Conservation (phyloP, 768 basidiomycete species). For the Dioszegia aurantiaca region DNA sequence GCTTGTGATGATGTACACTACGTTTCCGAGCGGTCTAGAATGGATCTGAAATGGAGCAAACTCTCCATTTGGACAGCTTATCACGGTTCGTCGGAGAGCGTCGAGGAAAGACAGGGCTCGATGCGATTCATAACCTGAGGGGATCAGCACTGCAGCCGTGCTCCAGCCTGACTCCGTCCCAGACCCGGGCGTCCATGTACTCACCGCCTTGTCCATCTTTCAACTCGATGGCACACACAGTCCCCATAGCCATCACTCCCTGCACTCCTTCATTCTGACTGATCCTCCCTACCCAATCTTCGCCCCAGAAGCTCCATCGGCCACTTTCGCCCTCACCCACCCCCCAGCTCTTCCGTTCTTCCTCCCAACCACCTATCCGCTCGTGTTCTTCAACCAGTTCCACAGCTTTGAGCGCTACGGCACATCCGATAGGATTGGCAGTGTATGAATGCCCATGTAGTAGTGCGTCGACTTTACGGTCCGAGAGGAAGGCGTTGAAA, state of each 20-base stretch:
- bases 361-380: conserved; percentile 57
- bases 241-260: conserved; percentile 82
- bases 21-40: conserved; percentile 79
- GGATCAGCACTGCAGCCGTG: no score
- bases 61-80: conserved; percentile 17
- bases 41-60: conserved; percentile 68
- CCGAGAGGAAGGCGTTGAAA: conserved; percentile 73
- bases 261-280: conserved; percentile 62
- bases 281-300: conserved; percentile 64
- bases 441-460: conserved; percentile 96
- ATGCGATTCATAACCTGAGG: conserved; percentile 60
- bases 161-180: no score
- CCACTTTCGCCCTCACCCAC: conserved; percentile 21
- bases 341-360: conserved; percentile 64
- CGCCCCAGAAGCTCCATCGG: conserved; percentile 88
- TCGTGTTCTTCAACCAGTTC: conserved; percentile 61
- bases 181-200: no score
- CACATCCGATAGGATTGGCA: conserved; percentile 87
- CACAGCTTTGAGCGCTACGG: conserved; percentile 79
- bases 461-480: conserved; percentile 75
- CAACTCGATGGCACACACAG: conserved; percentile 75
- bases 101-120: conserved; percentile 65
- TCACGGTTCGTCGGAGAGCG: conserved; percentile 54
- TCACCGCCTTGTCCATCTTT: conserved; percentile 53
- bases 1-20: conserved; percentile 51